phyloP scores from a whole-genome alignment of 1,284 basidiomycete species.

The Porogramme epimiltina region DNA sequence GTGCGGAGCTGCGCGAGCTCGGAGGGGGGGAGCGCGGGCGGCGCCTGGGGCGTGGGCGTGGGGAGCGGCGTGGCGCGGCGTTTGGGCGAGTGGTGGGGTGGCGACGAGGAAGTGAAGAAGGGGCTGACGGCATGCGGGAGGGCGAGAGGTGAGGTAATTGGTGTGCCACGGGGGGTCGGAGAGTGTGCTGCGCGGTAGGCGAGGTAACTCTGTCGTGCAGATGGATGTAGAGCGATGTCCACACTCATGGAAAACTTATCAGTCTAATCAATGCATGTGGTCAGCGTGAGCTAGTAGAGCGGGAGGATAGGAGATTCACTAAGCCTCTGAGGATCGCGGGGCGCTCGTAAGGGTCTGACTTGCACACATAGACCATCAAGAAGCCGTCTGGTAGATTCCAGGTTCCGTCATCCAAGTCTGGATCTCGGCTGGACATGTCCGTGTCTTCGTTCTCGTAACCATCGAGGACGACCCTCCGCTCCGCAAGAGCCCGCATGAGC shows the following conservation, averaged over 20 bases:
- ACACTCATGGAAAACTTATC: conserved; percentile 72
- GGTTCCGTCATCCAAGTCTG: conserved; percentile 33
- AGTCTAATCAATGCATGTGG: background rate
- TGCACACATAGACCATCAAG: conserved; percentile 72
- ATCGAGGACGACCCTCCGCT: conserved; percentile 53
- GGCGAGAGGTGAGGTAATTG: conserved; percentile 38
- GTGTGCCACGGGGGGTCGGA: conserved; percentile 28
- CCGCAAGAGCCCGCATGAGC: conserved; percentile 54
- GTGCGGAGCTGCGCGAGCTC: conserved; percentile 43
- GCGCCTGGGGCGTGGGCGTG: conserved; percentile 9
- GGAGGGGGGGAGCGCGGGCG: conserved; percentile 36
- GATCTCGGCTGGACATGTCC: conserved; percentile 32
- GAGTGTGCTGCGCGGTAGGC: conserved; percentile 25
- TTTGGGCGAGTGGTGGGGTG: conserved; percentile 25
- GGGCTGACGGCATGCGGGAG: conserved; percentile 34
- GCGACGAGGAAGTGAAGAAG: conserved; percentile 27
- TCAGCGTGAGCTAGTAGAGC: too few species aligned
- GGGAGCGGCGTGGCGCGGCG: conserved; percentile 20
- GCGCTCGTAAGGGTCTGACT: conserved; percentile 58
- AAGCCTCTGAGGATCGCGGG: conserved; percentile 64
- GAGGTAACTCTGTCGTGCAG: conserved; percentile 27
- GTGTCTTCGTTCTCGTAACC: conserved; percentile 20
- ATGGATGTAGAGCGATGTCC: conserved; percentile 40
- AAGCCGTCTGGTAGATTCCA: conserved; percentile 73
- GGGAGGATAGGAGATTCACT: conserved; percentile 41